A percentile compares a stretch with the other conserved stretches of the same genome.
These are phyloP conservation scores for Pulveroboletus sp. DNA, from an alignment of 768 basidiomycete genomes.

Conservation along the genomic window DNA sequence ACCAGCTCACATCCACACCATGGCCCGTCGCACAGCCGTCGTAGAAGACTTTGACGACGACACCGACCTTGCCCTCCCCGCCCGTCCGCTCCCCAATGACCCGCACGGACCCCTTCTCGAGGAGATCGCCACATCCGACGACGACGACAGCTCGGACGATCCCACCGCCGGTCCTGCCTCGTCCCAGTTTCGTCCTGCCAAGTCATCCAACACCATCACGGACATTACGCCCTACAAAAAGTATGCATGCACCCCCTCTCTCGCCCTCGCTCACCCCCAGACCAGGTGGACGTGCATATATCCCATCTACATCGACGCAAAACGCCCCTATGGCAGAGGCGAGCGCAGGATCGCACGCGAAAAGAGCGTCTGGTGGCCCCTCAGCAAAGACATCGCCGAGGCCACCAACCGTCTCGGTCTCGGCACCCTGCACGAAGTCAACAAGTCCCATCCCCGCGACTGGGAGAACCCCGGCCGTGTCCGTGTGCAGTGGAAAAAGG, in stretches of 20 bases:
- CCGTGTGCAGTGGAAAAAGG: conserved; percentile 88
- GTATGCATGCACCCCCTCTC: conserved; percentile 40
- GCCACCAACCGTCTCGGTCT: conserved; percentile 77
- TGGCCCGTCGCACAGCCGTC: conserved; percentile 70
- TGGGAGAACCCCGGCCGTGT: conserved; percentile 99
- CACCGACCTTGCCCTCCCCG: conserved; percentile 83
- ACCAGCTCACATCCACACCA: conserved; percentile 30
- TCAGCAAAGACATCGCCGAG: conserved; percentile 89
- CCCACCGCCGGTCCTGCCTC: conserved; percentile 56
- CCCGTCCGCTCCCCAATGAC: conserved; percentile 60
- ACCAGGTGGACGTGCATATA: conserved; percentile 93
- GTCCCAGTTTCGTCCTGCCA: conserved; percentile 25
- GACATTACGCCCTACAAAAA: conserved; percentile 84
- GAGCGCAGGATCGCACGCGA: conserved; percentile 77
- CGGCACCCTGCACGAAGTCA: conserved; percentile 82
- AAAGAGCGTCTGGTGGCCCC: conserved; percentile 91
- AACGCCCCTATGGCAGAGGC: conserved; percentile 81
- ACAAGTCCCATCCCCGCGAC: conserved; percentile 89
- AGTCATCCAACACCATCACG: conserved; percentile 43
- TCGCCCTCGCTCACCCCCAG: conserved; percentile 4
- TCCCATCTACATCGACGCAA: conserved; percentile 96
- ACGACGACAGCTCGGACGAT: conserved; percentile 40
- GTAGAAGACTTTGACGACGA: conserved; percentile 92
- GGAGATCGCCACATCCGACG: conserved; percentile 59
- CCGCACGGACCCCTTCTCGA: conserved; percentile 74